A percentile compares a stretch with the other conserved stretches of the same genome.
These are phyloP conservation scores for Gossypium aridum DNA, from an alignment of 441 rosid species.

Conservation along the genomic window DNA sequence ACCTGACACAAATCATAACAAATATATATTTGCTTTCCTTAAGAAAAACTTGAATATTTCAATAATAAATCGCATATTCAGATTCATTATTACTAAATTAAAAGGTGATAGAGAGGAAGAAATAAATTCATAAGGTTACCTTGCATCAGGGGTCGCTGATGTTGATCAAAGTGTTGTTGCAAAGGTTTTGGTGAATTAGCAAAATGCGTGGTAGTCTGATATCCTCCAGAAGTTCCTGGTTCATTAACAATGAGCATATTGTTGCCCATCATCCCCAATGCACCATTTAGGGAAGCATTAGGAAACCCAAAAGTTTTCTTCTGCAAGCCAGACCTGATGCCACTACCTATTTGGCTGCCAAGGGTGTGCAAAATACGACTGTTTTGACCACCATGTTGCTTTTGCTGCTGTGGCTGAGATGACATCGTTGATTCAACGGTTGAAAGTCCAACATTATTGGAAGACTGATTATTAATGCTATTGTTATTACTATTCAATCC, in stretches of 20 bases:
- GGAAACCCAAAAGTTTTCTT: slow-evolving; percentile 68
- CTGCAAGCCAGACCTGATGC: slow-evolving; percentile 72
- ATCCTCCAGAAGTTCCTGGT: slow-evolving; percentile 54
- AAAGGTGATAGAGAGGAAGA: not conserved
- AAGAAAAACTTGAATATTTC: slow-evolving; percentile 8
- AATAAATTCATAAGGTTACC: slow-evolving; percentile 37
- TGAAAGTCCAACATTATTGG: slow-evolving; percentile 64
- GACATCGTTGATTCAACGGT: slow-evolving; percentile 57
- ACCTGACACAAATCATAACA: slow-evolving; percentile 44
- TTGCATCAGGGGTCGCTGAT: slow-evolving; percentile 56
- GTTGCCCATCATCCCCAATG: slow-evolving; percentile 63
- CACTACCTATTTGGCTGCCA: slow-evolving; percentile 81
- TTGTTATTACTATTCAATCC: slow-evolving; percentile 53
- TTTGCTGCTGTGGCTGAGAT: slow-evolving; percentile 68
- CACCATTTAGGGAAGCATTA: slow-evolving; percentile 63
- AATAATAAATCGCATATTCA: slow-evolving; percentile 10
- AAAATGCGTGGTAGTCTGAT: slow-evolving; percentile 36
- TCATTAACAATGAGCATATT: slow-evolving; percentile 52
- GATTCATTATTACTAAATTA: not conserved
- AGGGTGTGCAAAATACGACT: slow-evolving; percentile 71
- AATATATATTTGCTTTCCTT: not conserved
- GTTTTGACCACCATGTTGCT: slow-evolving; percentile 71
- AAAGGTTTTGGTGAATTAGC: slow-evolving; percentile 60
- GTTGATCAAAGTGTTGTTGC: slow-evolving; percentile 67
- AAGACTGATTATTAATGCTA: slow-evolving; percentile 37